Conservation (phyloP, 1,139 yeast genomes). For the Ogataea hybrid region DNA sequence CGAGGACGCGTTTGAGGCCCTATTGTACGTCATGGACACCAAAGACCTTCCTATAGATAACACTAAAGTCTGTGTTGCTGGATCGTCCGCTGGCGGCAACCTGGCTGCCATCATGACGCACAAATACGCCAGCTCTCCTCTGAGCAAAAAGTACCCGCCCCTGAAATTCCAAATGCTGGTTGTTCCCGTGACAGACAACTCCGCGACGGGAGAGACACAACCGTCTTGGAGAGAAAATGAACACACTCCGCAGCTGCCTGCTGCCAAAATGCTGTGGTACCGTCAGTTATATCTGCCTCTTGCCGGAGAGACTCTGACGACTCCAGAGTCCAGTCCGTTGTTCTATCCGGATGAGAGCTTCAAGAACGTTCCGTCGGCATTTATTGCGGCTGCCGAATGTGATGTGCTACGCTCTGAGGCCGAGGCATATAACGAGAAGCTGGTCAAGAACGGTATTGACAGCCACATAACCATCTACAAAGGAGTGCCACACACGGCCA, state of each 20-base stretch:
- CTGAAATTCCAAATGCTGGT: slow-evolving; percentile 42
- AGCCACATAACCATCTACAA: slow-evolving; percentile 38
- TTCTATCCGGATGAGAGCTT: slow-evolving; percentile 43
- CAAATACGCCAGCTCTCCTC: slow-evolving; percentile 35
- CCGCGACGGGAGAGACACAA: slow-evolving; percentile 40
- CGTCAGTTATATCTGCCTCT: slow-evolving; percentile 43
- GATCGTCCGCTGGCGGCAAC: slow-evolving; percentile 43
- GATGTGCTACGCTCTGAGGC: slow-evolving; percentile 48
- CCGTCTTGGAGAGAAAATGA: slow-evolving; percentile 43
- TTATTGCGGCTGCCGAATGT: slow-evolving; percentile 44
- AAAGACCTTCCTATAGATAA: slow-evolving; percentile 33
- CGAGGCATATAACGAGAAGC: slow-evolving; percentile 41
- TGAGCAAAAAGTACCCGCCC: slow-evolving; percentile 35
- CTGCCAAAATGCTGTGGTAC: slow-evolving; percentile 50
- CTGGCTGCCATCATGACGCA: slow-evolving; percentile 35
- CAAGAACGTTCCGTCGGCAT: slow-evolving; percentile 41
- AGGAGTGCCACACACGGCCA: slow-evolving; percentile 48
- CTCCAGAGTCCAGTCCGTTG: slow-evolving; percentile 47
- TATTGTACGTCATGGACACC: slow-evolving; percentile 26
- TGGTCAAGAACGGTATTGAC: slow-evolving; percentile 39
- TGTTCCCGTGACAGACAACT: slow-evolving; percentile 50
- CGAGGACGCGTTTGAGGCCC: slow-evolving; percentile 44
- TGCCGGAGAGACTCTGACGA: slow-evolving; percentile 32
- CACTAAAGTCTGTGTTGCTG: slow-evolving; percentile 42
- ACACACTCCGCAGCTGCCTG: slow-evolving; percentile 46